Conservation (phyloP, 805 yeast genomes). For the Cyberlindnera samutprakarnensis region DNA sequence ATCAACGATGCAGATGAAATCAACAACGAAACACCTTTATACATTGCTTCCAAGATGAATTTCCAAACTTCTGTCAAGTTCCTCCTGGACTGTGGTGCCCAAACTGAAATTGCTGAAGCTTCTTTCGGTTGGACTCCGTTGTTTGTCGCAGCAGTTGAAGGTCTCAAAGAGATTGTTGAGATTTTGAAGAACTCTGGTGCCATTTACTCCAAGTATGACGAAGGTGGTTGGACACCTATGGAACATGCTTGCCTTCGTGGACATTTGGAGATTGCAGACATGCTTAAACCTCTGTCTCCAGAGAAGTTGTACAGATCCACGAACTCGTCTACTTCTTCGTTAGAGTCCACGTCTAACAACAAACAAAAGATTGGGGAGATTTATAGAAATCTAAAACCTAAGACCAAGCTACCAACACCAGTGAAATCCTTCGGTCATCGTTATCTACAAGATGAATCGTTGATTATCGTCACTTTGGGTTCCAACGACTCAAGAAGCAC, state of each 20-base stretch:
- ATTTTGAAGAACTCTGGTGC: slow-evolving; percentile 49
- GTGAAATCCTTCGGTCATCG: slow-evolving; percentile 84
- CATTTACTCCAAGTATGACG: slow-evolving; percentile 51
- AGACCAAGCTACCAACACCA: slow-evolving; percentile 26
- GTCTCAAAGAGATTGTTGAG: slow-evolving; percentile 49
- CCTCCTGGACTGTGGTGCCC: slow-evolving; percentile 54
- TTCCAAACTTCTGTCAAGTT: slow-evolving; percentile 41
- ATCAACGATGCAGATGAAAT: slow-evolving; percentile 55
- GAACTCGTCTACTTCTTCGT: neutral
- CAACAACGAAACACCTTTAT: slow-evolving; percentile 74
- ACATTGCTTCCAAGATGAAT: slow-evolving; percentile 66
- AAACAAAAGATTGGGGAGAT: slow-evolving; percentile 10
- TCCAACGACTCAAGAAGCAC: slow-evolving; percentile 68
- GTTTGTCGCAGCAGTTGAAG: slow-evolving; percentile 86
- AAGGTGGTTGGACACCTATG: slow-evolving; percentile 95
- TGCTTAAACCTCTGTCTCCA: slow-evolving; percentile 45
- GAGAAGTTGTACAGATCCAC: slow-evolving; percentile 22
- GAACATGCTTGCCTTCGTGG: slow-evolving; percentile 94
- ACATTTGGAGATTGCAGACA: slow-evolving; percentile 60
- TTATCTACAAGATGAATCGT: slow-evolving; percentile 54
- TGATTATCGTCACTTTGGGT: slow-evolving; percentile 79
- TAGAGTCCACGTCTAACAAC: slow-evolving; percentile 1
- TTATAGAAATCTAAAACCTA: slow-evolving; percentile 15
- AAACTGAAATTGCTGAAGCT: slow-evolving; percentile 66
- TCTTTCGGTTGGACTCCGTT: slow-evolving; percentile 94